Base-by-base conservation (phyloP, 1,284 basidiomycete species). In the Ustilago vetiveriae region DNA sequence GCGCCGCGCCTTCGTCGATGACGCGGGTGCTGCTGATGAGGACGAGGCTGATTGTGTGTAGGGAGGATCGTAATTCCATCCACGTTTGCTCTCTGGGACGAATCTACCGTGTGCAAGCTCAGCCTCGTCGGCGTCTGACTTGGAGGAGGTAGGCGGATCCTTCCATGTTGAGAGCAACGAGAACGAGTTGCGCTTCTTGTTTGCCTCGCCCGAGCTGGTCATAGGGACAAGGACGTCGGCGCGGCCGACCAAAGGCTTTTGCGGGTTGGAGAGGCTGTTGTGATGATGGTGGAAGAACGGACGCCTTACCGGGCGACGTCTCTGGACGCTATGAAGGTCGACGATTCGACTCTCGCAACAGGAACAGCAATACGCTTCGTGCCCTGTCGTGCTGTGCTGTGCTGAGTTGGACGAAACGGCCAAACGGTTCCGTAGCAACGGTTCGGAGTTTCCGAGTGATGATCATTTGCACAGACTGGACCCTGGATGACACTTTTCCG, bases 71-170 rank as follows among this genome's bases (percentile, higher is more conserved):
- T 59, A 66, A 30, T 56, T 59, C 60, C 66, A 64, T 10, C 54
- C 54, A 14, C 66, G 55, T 41, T 69, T 59, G 41, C 51, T 59
- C 38, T 69, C 66, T 0, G 66, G 66, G 8, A 69, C 59, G 43
- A 64, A 69, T 4, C 59, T 21, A 4, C 55, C 47, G 36, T 69
- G 46, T 0, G 60, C 58, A 8, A 37, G 47, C 19, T 46, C 40
- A 5, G 51, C 13, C 17, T 58, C 54, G 11, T 47, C 40, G 9
- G 43, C 4, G 3, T 40, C 40, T 14, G 29, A 42, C 23, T 39
- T 37, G n/a, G 44, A 30, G 9, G 44, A 6, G 1, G 33, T 3
- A 2, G 33, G 9, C 6, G 33, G 29, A 16, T 64, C 60, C 17
- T 37, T 64, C 37, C 30, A 24, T 0, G 50, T 35, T 26, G 49